phyloP scores from a whole-genome alignment of 768 basidiomycete species.

The Nidularia pulvinata region DNA sequence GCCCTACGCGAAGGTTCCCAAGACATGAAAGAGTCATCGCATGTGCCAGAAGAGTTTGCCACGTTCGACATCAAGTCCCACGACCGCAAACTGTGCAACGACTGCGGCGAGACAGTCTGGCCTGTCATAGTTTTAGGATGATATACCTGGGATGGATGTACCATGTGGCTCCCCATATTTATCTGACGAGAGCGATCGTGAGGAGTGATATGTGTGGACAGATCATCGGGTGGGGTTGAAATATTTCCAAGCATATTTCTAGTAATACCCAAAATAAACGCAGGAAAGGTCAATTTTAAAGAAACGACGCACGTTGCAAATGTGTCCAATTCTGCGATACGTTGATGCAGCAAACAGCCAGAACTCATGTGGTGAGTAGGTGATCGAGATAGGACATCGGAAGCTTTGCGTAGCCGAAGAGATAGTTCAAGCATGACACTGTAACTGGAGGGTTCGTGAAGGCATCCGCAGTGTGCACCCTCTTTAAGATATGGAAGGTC shows the following conservation, averaged over 20 bases:
- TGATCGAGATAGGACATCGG: constrained; percentile 50
- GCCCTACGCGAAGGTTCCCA: constrained; percentile 50
- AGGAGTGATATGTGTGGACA: constrained; percentile 8
- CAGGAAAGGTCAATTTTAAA: not conserved
- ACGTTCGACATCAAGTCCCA: constrained; percentile 25
- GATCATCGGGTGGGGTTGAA: constrained; percentile 21
- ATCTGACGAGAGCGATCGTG: constrained; percentile 10
- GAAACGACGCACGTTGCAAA: constrained; percentile 46
- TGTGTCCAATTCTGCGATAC: constrained; percentile 44
- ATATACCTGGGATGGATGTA: constrained; percentile 8
- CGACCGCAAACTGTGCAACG: constrained; percentile 18
- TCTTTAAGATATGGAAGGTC: constrained; percentile 26
- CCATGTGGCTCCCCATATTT: constrained; percentile 3
- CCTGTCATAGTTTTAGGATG: constrained; percentile 7
- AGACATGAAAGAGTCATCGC: constrained; percentile 61
- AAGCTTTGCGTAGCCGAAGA: constrained; percentile 57
- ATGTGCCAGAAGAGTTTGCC: constrained; percentile 27
- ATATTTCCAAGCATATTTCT: constrained; percentile 43
- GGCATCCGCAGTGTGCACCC: constrained; percentile 51
- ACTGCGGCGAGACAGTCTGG: constrained; percentile 7
- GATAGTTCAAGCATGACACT: constrained; percentile 67
- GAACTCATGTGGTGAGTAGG: constrained; percentile 34
- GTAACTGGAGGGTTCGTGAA: constrained; percentile 53
- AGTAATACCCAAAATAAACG: constrained; percentile 5
- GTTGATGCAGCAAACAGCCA: constrained; percentile 26